These are phyloP conservation scores for Phtheirospermum japonicum DNA, from an alignment of 257 asterid genomes.

Conservation along the genomic window DNA sequence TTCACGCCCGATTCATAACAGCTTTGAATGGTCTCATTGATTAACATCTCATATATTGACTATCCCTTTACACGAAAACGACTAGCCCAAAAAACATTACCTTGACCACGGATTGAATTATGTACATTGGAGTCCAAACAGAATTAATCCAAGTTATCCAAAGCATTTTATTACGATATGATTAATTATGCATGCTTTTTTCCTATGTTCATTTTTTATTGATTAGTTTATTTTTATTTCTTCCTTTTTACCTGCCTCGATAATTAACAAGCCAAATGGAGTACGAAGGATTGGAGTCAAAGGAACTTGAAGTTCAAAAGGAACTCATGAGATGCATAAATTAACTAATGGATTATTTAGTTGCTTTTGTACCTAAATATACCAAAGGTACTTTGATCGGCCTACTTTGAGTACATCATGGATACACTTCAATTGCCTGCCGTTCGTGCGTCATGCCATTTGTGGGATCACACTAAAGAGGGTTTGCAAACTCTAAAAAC, in stretches of 20 bases:
- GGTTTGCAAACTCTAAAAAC: too few relatives aligned
- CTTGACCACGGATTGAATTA: too few relatives aligned
- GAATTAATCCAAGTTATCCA: background rate
- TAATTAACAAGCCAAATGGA: constrained; percentile 27
- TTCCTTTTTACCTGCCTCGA: constrained; percentile 45
- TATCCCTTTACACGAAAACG: too few relatives aligned
- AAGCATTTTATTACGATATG: background rate
- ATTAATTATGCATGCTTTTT: background rate
- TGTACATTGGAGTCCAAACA: too few relatives aligned
- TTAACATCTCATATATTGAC: too few relatives aligned
- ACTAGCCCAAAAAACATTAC: too few relatives aligned
- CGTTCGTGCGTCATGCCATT: too few relatives aligned
- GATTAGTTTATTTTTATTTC: background rate
- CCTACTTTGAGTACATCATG: too few relatives aligned
- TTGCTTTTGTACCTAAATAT: constrained; percentile 17
- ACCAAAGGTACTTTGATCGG: constrained; percentile 20
- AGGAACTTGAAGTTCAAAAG: constrained; percentile 26
- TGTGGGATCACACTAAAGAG: too few relatives aligned
- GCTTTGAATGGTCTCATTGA: too few relatives aligned
- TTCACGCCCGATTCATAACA: too few relatives aligned
- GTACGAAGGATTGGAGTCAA: constrained; percentile 28
- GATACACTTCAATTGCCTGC: too few relatives aligned
- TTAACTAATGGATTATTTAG: constrained; percentile 12
- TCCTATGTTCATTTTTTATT: background rate
- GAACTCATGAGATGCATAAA: constrained; percentile 8